Conservation (phyloP, 768 basidiomycete species). For the Cyathus striatus region DNA sequence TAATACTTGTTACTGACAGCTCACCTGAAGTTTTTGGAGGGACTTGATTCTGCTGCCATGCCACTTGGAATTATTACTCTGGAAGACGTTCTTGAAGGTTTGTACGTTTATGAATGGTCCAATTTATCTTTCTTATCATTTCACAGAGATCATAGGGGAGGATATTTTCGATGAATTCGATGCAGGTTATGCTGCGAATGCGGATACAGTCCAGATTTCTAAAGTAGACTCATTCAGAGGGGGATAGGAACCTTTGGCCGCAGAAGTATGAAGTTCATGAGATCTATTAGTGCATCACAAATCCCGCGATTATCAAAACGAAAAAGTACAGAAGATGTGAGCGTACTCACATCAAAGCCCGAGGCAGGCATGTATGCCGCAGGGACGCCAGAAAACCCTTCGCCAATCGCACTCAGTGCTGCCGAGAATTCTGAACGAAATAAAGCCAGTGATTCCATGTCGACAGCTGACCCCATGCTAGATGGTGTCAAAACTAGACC, state of each 20-base stretch:
- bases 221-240: background rate
- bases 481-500: background rate
- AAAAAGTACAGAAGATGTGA: background rate
- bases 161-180: slow-evolving; percentile 94
- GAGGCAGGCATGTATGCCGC: no score
- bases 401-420: no score
- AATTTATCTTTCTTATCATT: background rate
- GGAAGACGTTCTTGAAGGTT: slow-evolving; percentile 89
- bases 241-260: background rate
- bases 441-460: background rate
- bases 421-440: background rate
- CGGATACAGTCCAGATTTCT: slow-evolving; percentile 24
- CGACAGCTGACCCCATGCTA: background rate
- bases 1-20: background rate
- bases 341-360: background rate
- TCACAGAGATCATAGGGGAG: slow-evolving; percentile 80
- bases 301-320: background rate
- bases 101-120: background rate
- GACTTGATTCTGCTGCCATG: slow-evolving; percentile 78
- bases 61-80: slow-evolving; percentile 90
- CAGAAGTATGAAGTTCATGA: background rate
- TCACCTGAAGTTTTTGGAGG: slow-evolving; percentile 64
- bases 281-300: background rate
- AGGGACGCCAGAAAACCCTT: no score
- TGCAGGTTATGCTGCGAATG: slow-evolving; percentile 60